Evolutionary conservation across 108 stramenopile genomes (phyloP).

Genomic region (Pseudonitzschia delicatissima): DNA sequence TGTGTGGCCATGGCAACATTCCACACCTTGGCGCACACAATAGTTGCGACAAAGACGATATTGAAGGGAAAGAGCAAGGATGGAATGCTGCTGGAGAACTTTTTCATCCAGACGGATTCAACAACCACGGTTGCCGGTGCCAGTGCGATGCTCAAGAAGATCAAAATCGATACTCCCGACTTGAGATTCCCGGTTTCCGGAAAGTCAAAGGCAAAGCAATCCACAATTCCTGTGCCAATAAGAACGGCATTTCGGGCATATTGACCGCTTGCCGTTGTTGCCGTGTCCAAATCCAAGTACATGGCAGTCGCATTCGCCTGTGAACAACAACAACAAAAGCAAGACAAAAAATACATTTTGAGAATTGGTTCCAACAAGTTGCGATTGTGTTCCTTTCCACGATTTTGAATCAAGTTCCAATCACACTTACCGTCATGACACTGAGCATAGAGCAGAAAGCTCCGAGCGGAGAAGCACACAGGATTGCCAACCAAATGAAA

Average conservation of each 20-base stretch:
- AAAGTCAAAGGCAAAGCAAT: slow-evolving; percentile 3
- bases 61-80: slow-evolving; percentile 28
- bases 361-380: not conserved
- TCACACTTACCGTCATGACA: slow-evolving; percentile 9
- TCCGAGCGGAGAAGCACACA: slow-evolving; percentile 15
- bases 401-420: not conserved
- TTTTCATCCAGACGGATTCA: not conserved
- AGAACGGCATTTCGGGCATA: slow-evolving; percentile 27
- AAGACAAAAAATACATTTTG: not conserved
- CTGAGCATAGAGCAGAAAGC: slow-evolving; percentile 15
- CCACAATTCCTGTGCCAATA: slow-evolving; percentile 15
- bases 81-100: not conserved
- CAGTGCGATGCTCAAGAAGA: slow-evolving; percentile 15
- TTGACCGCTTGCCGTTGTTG: slow-evolving; percentile 4
- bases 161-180: not conserved
- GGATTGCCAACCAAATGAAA: slow-evolving; percentile 28
- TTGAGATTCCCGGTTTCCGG: not conserved
- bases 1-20: slow-evolving; percentile 11
- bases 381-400: not conserved
- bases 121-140: slow-evolving; percentile 21
- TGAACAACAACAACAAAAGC: not conserved
- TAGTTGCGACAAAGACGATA: slow-evolving; percentile 15
- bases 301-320: slow-evolving; percentile 15
- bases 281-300: slow-evolving; percentile 15
- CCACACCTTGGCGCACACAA: slow-evolving; percentile 26